phyloP scores from a whole-genome alignment of 2,329 filamentous ascomycete species.

The Huntiella decipiens region DNA sequence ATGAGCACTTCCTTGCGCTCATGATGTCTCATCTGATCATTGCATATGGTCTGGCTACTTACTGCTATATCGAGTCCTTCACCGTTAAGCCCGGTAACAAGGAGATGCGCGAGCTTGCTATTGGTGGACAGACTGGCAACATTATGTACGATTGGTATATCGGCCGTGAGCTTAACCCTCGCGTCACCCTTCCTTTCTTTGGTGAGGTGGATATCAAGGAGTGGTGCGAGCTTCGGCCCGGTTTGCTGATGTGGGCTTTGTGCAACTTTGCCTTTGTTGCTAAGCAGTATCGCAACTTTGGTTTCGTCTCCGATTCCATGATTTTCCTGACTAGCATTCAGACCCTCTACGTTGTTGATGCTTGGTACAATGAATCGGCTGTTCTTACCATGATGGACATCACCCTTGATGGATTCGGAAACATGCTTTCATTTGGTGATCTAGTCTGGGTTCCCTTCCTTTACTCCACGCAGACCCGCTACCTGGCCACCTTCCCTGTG shows the following conservation, averaged over 20 bases:
- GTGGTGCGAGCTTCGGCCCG: conserved; percentile 79
- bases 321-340: conserved; percentile 62
- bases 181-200: conserved; percentile 56
- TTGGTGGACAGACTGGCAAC: conserved; percentile 67
- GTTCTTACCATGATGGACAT: conserved; percentile 91
- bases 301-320: conserved; percentile 72
- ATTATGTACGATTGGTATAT: conserved; percentile 93
- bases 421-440: conserved; percentile 88
- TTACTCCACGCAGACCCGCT: conserved; percentile 69
- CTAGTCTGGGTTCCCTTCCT: conserved; percentile 83
- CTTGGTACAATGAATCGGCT: conserved; percentile 69
- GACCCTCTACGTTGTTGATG: conserved; percentile 65
- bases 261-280: conserved; percentile 70
- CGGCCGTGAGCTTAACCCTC: conserved; percentile 84
- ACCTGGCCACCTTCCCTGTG: conserved; percentile 65
- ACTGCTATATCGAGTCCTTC: conserved; percentile 70
- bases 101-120: conserved; percentile 57
- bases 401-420: conserved; percentile 80
- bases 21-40: conserved; percentile 69
- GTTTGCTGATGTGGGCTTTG: conserved; percentile 75
- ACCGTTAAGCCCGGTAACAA: conserved; percentile 56
- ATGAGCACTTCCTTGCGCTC: conserved; percentile 75
- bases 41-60: conserved; percentile 51
- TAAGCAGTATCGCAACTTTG: conserved; percentile 72
- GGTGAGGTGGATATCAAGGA: conserved; percentile 80